Conservation (phyloP, 78 protist genomes). For the Dictyostelium intermedium region DNA sequence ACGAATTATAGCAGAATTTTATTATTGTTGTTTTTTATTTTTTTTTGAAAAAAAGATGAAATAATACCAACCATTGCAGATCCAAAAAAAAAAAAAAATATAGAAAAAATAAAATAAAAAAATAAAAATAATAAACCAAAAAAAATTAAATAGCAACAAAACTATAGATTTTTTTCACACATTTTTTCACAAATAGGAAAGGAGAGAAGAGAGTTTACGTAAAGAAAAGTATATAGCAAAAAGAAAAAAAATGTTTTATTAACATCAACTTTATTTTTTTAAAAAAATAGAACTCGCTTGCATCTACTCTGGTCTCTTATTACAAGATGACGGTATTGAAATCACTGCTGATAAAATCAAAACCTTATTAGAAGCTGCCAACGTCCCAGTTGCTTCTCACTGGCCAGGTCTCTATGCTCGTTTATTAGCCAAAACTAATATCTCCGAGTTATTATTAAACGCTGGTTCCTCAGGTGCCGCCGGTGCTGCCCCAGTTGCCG, state of each 20-base stretch:
- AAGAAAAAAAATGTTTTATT: not conserved
- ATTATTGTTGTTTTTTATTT: too few species aligned
- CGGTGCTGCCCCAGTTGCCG: constrained; percentile 84
- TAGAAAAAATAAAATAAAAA: not conserved
- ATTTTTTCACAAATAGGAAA: too few species aligned
- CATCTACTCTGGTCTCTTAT: constrained; percentile 88
- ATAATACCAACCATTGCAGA: too few species aligned
- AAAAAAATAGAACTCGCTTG: constrained; percentile 83
- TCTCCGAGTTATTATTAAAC: constrained; percentile 76
- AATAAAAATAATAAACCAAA: too few species aligned
- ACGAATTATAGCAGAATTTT: too few species aligned
- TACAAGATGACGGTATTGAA: constrained; percentile 88
- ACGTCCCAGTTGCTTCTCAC: constrained; percentile 66
- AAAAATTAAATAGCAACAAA: not conserved
- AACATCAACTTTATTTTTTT: not conserved
- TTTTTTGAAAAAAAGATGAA: too few species aligned
- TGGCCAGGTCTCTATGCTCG: constrained; percentile 87
- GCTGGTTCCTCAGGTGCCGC: constrained; percentile 73
- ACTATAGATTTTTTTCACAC: not conserved
- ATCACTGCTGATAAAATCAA: constrained; percentile 87
- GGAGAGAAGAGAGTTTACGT: not conserved
- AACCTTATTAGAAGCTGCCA: constrained; percentile 83
- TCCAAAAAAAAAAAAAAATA: not conserved
- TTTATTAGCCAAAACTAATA: constrained; percentile 17
- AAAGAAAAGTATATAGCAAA: not conserved